These are phyloP conservation scores for Penicillium paxilli DNA, from an alignment of 495 filamentous ascomycete species.

Conservation along the genomic window DNA sequence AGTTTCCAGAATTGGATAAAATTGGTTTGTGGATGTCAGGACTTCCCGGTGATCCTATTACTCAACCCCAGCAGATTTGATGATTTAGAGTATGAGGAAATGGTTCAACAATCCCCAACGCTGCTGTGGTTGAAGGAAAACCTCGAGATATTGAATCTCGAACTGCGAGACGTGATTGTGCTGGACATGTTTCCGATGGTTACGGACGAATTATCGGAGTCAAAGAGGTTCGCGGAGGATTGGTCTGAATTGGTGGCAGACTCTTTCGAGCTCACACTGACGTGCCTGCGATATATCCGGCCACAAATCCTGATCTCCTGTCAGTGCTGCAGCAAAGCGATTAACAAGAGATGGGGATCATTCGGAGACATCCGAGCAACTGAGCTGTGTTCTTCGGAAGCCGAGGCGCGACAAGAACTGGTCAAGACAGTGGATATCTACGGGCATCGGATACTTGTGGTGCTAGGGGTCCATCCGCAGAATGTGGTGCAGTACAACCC, in stretches of 20 bases:
- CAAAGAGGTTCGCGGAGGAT: not conserved
- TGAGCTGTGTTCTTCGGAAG: constrained; percentile 1
- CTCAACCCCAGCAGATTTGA: constrained; percentile 5
- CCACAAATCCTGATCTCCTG: constrained; percentile 4
- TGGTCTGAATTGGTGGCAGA: constrained; percentile 2
- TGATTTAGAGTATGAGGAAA: not conserved
- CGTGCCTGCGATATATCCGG: not conserved
- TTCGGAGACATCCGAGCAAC: not conserved
- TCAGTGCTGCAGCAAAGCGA: constrained; percentile 5
- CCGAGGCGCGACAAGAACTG: constrained; percentile 1
- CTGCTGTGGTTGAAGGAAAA: not conserved
- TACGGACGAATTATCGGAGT: not conserved
- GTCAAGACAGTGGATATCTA: not conserved
- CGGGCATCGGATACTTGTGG: constrained; percentile 3
- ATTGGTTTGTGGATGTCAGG: constrained; percentile 1
- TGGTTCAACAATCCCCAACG: constrained; percentile 2
- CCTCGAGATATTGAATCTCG: constrained; percentile 1
- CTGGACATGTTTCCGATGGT: constrained; percentile 4
- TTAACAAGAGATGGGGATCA: constrained; percentile 2
- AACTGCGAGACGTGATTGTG: constrained; percentile 1
- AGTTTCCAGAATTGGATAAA: constrained; percentile 5
- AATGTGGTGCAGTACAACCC: not conserved
- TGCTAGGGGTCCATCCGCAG: constrained; percentile 1
- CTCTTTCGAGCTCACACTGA: constrained; percentile 1
- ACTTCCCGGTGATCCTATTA: constrained; percentile 4